Evolutionary conservation across 2,329 filamentous ascomycete genomes (phyloP).

Genomic region (Sordariomycetes sp.): DNA sequence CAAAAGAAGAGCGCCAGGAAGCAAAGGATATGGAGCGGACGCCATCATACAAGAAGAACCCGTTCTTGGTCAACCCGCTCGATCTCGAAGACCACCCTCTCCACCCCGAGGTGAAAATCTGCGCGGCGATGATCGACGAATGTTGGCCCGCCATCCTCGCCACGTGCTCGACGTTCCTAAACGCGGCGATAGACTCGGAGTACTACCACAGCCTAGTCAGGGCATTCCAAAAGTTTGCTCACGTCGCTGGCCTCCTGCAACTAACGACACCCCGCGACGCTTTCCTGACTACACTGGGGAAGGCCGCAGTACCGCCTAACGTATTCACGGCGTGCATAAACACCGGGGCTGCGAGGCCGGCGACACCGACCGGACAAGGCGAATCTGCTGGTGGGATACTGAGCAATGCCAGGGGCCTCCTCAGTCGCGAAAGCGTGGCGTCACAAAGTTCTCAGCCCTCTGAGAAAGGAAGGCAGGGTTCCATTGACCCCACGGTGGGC

Average conservation of each 20-base stretch:
- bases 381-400: conserved; percentile 41
- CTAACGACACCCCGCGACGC: conserved; percentile 82
- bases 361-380: conserved; percentile 32
- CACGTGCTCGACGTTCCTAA: conserved; percentile 89
- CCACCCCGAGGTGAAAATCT: conserved; percentile 57
- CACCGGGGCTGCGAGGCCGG: conserved; percentile 26
- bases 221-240: conserved; percentile 88
- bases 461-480: conserved; percentile 47
- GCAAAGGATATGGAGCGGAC: conserved; percentile 25
- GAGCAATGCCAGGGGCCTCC: conserved; percentile 55
- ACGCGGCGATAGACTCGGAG: conserved; percentile 80
- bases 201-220: conserved; percentile 88
- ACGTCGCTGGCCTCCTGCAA: conserved; percentile 80
- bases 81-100: conserved; percentile 60
- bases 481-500: conserved; percentile 36
- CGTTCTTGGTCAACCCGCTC: conserved; percentile 75
- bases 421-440: conserved; percentile 61
- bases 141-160: conserved; percentile 95
- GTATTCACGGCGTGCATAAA: conserved; percentile 48
- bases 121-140: conserved; percentile 71
- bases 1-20: conserved; percentile 8
- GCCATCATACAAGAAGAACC: conserved; percentile 58
- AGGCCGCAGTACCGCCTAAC: conserved; percentile 82
- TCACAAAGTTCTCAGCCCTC: conserved; percentile 39
- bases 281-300: conserved; percentile 85